Evolutionary conservation across 305 asterid genomes (phyloP), one percentile per base, ranked within the genome.

Genomic region (Plantago lanceolata): DNA sequence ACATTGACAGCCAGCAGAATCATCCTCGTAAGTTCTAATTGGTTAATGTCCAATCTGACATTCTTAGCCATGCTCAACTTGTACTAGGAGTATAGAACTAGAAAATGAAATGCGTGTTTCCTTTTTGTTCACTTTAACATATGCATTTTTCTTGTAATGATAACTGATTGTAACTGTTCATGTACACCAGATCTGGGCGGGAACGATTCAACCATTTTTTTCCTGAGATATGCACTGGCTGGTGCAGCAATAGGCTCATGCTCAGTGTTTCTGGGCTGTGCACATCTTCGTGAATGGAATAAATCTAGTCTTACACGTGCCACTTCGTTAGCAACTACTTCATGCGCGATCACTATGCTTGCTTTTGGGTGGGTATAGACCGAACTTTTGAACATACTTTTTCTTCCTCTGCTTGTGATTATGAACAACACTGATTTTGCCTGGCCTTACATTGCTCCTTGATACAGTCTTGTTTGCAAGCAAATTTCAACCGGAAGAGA

Each of bases 401-500:
- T 33, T 33, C 8, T 37, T 37, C 14, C 8, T 13, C 54, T 50
- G 57, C 57, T 52, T n/a, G 12, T 9, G 33, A 52, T 16, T 8
- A 13, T n/a, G n/a, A 8, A 57, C 61, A 8, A 16, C 2, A 6
- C 44, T 50, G 8, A 71, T 40, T 3, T 6, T 33, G 26, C 44
- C 28, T n/a, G 48, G 29, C 8, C 18, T 40, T 64, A 19, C 64
- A 18, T n/a, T 21, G 14, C 51, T 17, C 20, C 24, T 65, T 51
- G 59, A 31, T 52, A 13, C 85, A 85, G 96, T 21, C 81, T 88
- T 15, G 87, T 84, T 19, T 86, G 95, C 85, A 89, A 84, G 82
- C 93, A 86, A 81, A 86, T 89, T 60, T 57, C 70, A 55, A 62
- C 83, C 79, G 96, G 96, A 75, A 95, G 96, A 9, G 86, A 78